Evolutionary conservation across 2,329 filamentous ascomycete genomes (phyloP).

Genomic region (Fusarium austroafricanum): DNA sequence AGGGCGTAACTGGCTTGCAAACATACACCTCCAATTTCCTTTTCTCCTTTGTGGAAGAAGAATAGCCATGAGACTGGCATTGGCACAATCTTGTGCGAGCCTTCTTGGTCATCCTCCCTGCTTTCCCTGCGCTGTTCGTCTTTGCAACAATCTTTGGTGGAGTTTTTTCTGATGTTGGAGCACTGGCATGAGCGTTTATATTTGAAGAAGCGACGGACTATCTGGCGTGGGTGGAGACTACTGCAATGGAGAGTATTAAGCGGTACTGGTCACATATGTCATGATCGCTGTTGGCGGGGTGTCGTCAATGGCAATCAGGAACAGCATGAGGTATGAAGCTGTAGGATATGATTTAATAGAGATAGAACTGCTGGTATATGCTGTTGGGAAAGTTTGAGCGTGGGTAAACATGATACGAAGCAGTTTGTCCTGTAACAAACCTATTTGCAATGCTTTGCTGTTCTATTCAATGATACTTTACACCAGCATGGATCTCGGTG

Average conservation of each 20-base stretch:
- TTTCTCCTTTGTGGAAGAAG: conserved; percentile 34
- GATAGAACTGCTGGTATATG: conserved; percentile 28
- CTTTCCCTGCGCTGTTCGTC: conserved; percentile 15
- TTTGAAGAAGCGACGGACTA: conserved; percentile 25
- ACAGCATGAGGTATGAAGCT: conserved; percentile 31
- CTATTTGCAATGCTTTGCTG: not conserved
- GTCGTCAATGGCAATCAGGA: conserved; percentile 8
- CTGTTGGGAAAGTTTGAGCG: conserved; percentile 1
- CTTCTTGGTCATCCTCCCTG: conserved; percentile 16
- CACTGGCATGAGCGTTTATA: conserved; percentile 42
- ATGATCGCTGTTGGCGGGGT: conserved; percentile 5
- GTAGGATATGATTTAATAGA: conserved; percentile 44
- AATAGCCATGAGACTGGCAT: conserved; percentile 24
- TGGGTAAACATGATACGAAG: conserved; percentile 25
- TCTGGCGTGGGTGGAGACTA: conserved; percentile 9
- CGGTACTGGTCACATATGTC: conserved; percentile 6
- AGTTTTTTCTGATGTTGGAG: conserved; percentile 39
- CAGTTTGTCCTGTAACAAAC: not conserved
- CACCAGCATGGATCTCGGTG: not conserved
- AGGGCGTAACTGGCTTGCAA: conserved; percentile 40
- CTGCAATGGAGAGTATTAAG: not conserved
- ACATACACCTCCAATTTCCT: conserved; percentile 30
- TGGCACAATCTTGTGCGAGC: conserved; percentile 28
- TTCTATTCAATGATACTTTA: not conserved
- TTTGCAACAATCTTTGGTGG: conserved; percentile 30